phyloP scores from a whole-genome alignment of 129 eudicot genomes.

The Tanacetum coccineum region DNA sequence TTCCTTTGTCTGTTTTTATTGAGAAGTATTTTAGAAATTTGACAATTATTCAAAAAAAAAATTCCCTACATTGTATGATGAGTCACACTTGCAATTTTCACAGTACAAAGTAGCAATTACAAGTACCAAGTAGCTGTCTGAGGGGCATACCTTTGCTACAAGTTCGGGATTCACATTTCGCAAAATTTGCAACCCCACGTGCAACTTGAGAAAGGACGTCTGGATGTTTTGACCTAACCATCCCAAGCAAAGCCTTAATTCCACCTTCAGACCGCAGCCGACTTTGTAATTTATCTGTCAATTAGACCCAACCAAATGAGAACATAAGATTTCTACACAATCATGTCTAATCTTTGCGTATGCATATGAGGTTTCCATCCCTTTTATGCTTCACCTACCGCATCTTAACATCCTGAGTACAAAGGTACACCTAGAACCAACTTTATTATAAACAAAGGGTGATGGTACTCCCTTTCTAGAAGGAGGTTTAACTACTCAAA shows the following conservation, averaged over 20 bases:
- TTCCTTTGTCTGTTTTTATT: neutral
- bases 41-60: neutral
- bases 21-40: neutral
- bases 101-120: neutral
- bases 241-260: constrained; percentile 84
- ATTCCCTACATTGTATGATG: neutral
- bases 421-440: too few relatives aligned
- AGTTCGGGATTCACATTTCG: constrained; percentile 95
- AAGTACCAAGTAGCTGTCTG: constrained; percentile 2
- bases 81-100: constrained; percentile 13
- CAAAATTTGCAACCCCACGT: constrained; percentile 98
- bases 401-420: neutral
- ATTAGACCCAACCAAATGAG: constrained; percentile 9
- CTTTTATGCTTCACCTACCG: neutral
- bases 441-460: too few relatives aligned
- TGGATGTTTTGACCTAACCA: constrained; percentile 96
- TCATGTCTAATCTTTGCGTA: neutral
- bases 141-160: constrained; percentile 64
- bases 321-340: neutral
- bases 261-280: constrained; percentile 97
- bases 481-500: too few relatives aligned
- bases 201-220: constrained; percentile 99
- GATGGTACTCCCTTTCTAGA: too few relatives aligned
- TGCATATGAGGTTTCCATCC: neutral
- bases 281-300: constrained; percentile 78